phyloP scores from a whole-genome alignment of 2,329 filamentous ascomycete species.

The Talaromyces sp. region DNA sequence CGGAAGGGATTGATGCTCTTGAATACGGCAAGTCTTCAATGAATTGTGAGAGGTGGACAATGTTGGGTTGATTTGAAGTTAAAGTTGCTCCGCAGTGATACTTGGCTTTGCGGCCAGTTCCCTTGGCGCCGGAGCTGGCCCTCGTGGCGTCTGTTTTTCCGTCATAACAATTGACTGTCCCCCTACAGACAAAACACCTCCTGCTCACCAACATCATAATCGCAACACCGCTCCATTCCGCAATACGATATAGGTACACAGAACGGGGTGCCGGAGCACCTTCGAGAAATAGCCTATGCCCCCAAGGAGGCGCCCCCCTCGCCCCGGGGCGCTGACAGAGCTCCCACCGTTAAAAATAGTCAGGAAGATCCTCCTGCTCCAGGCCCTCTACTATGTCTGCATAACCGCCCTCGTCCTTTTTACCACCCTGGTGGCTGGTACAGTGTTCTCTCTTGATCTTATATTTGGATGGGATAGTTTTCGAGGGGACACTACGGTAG shows the following conservation, averaged over 20 bases:
- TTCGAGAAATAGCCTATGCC: conserved; percentile 28
- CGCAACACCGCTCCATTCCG: background rate
- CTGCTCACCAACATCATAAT: conserved; percentile 1
- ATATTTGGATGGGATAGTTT: conserved; percentile 60
- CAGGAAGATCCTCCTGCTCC: conserved; percentile 60
- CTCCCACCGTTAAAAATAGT: conserved; percentile 63
- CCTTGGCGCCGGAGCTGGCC: conserved; percentile 15
- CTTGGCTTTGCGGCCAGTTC: conserved; percentile 10
- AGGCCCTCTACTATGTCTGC: conserved; percentile 59
- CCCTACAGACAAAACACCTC: background rate
- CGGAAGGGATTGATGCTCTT: background rate
- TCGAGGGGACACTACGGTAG: conserved; percentile 62
- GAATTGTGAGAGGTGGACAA: background rate
- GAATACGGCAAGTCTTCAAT: background rate
- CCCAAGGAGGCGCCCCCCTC: conserved; percentile 54
- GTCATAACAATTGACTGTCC: background rate
- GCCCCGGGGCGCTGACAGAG: conserved; percentile 61
- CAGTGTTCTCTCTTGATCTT: conserved; percentile 53
- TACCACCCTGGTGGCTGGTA: conserved; percentile 61
- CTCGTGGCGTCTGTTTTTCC: conserved; percentile 11
- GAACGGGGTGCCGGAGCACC: background rate
- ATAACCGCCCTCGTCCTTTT: conserved; percentile 61
- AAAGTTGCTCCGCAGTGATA: background rate
- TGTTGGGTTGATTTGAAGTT: background rate
- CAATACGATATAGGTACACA: background rate